These are phyloP conservation scores for Pinus tabuliformis DNA, from an alignment of 75 land plant genomes.

Conservation along the genomic window DNA sequence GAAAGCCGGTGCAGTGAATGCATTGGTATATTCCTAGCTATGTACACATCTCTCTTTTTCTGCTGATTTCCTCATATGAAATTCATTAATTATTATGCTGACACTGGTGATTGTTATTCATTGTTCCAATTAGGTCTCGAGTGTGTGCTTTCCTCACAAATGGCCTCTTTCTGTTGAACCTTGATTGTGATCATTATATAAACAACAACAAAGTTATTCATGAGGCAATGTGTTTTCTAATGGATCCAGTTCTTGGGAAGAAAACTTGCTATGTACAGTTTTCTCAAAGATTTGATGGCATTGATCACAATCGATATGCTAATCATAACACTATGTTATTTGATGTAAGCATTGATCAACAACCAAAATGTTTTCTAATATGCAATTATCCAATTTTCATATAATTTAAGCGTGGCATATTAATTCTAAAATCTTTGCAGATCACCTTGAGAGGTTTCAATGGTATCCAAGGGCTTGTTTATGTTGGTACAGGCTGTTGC, in stretches of 20 bases:
- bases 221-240: slow-evolving; percentile 91
- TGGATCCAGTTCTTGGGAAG: slow-evolving; percentile 76
- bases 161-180: slow-evolving; percentile 72
- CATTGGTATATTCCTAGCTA: slow-evolving; percentile 42
- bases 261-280: slow-evolving; percentile 83
- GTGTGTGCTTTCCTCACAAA: slow-evolving; percentile 82
- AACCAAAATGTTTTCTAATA: neutral
- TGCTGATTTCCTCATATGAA: neutral
- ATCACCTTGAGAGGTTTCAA: slow-evolving; percentile 88
- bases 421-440: slow-evolving; percentile 25
- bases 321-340: slow-evolving; percentile 84
- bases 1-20: slow-evolving; percentile 94
- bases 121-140: slow-evolving; percentile 43
- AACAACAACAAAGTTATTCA: slow-evolving; percentile 79
- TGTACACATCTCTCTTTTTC: neutral
- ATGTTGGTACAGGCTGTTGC: slow-evolving; percentile 88
- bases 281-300: slow-evolving; percentile 86
- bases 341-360: slow-evolving; percentile 50
- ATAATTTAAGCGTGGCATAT: neutral
- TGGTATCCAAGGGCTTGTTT: slow-evolving; percentile 84
- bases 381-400: neutral
- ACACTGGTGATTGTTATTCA: no score
- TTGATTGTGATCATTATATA: slow-evolving; percentile 90
- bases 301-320: slow-evolving; percentile 86
- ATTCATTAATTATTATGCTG: slow-evolving; percentile 5